Evolutionary conservation across 352 stramenopile species (phyloP), one percentile per base, ranked within the genome.

Genomic region (Globisporangium takayamanum): DNA sequence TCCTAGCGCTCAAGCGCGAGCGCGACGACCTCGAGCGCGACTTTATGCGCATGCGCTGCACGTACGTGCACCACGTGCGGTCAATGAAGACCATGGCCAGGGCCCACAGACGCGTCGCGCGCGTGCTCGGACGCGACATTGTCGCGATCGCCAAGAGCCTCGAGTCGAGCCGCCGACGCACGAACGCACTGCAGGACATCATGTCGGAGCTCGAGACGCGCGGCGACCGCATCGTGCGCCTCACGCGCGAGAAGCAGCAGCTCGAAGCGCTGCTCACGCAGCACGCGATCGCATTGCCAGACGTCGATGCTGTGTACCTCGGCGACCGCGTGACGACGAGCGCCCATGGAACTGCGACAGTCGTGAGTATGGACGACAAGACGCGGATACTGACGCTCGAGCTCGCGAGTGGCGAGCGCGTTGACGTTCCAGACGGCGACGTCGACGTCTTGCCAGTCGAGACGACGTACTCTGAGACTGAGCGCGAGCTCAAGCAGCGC

Each of bases 81-180:
- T 70, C 87, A 53, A 84, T 91, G 69, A 78, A 86, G 57, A 68
- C 72, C 41, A 78, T 87, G 76, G 70, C 89, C 39, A 87, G 88
- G 53, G 74, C 88, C 51, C 79, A 93, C 39, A 67, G 81, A 25
- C 79, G 76, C 26, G 69, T 88, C n/a, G 71, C 80, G 42, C 72
- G 65, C 0, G 62, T 66, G 30, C 59, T 91, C 11, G 67, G 64
- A 45, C 59, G 66, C 18, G 67, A 84, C 22, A 74, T 89, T 22
- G 66, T 76, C 5, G 50, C 64, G 10, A 87, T 72, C 44, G 79
- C 80, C 37, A 82, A 80, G 53, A 67, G 64, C 44, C 62, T 92
- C 51, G 79, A 82, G 55, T 88, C 80, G 15, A 88, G 76, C 64
- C 76, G 82, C 6, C 76, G 83, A 30, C 75, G 83, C 37, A 90